Evolutionary conservation across 176 grass and related monocot genomes (phyloP).

Genomic region (Oryza meyeriana): DNA sequence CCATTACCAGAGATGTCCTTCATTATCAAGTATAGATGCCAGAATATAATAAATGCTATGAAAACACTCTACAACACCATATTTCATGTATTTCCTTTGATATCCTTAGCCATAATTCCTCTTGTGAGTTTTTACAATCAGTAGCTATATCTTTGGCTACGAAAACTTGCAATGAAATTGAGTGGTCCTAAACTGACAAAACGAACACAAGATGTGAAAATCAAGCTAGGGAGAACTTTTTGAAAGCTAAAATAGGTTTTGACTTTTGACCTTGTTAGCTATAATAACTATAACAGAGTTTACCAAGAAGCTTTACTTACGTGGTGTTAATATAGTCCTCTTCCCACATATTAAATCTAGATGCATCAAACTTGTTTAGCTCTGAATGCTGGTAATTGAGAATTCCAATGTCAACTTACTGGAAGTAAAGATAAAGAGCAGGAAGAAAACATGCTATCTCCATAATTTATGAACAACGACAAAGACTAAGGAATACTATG

Average conservation of each 20-base stretch:
- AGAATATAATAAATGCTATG: slow-evolving; percentile 64
- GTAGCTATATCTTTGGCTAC: slow-evolving; percentile 84
- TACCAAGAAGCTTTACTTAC: slow-evolving; percentile 42
- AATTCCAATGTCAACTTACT: slow-evolving; percentile 21
- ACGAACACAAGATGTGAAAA: neutral
- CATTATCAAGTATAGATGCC: slow-evolving; percentile 67
- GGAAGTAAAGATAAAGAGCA: slow-evolving; percentile 16
- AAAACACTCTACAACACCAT: slow-evolving; percentile 81
- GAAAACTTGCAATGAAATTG: slow-evolving; percentile 65
- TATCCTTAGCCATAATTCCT: slow-evolving; percentile 81
- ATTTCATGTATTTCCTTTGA: slow-evolving; percentile 88
- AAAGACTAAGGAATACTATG: no score
- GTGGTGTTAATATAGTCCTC: slow-evolving; percentile 81
- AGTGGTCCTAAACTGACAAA: neutral
- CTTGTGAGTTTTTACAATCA: slow-evolving; percentile 69
- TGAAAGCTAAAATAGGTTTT: neutral
- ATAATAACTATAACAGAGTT: neutral
- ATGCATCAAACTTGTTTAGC: slow-evolving; percentile 85
- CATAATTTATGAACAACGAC: neutral
- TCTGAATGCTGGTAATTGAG: slow-evolving; percentile 48
- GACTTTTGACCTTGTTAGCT: slow-evolving; percentile 71
- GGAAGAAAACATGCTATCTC: neutral
- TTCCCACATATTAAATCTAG: slow-evolving; percentile 87
- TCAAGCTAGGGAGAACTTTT: neutral
- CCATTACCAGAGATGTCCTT: slow-evolving; percentile 68